Base-by-base conservation (phyloP, 75 land plant genomes). In the Sequoia sempervirens region DNA sequence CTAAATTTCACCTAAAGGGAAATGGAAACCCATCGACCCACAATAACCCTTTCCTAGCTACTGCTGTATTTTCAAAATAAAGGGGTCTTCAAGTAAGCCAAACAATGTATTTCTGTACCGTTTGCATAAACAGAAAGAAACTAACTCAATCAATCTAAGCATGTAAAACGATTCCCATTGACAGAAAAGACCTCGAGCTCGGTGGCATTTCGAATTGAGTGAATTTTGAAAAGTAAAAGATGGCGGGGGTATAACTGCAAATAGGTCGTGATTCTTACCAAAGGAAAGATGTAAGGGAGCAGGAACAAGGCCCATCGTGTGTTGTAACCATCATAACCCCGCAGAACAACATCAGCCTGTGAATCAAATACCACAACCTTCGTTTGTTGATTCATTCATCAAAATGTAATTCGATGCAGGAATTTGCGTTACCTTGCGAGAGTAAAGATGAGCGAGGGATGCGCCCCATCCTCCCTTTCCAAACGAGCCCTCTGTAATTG, bases 291-390 rank as follows among this genome's bases (percentile, higher is more conserved):
- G 78, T 88, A 89, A 72, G 91, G 87, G 50, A 96, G 88, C 79
- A 95, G 82, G 73, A 90, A 93, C 81, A 96, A 80, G 36, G 99
- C 99, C 99, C 95, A 95, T 83, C 97, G 89, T 37, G 94, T 96
- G 86, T 93, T 96, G 89, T 96, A 96, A 0, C 99, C 99, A 84
- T 97, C 91, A 85, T 95, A 96, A 3, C 99, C 99, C 68, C 99
- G 97, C 66, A 91, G 80, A 20, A 93, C 58, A 17, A 96, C 88
- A 89, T 96, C 97, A 80, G 93, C 97, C 99, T 96, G 90, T 30
- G 85, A 66, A 66, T 40, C 45, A 37, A 66, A 82, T 18, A 30
- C 50, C 15, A 81, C n/a, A 37, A 18, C 5, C 81, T 80, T 61
- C 38, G 2, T 81, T 80, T 30, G 36, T 72, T 96, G 95, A 4